Evolutionary conservation across 768 basidiomycete species (phyloP).

Genomic region (Panellus pusillus): DNA sequence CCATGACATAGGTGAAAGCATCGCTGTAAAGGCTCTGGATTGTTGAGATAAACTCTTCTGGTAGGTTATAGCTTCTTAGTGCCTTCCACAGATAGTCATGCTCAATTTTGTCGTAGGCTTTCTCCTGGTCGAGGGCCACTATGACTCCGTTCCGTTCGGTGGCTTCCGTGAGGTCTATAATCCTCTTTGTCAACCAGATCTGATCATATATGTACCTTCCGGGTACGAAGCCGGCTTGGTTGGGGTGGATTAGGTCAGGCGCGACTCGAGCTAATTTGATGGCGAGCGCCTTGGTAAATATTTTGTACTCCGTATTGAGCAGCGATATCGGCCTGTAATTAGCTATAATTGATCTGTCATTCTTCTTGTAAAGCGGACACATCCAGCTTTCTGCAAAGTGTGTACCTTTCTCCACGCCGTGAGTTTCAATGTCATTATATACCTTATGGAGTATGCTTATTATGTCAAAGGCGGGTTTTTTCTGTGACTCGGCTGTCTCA

Average conservation of each 20-base stretch:
- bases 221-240: conserved; percentile 26
- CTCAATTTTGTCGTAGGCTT: conserved; percentile 3
- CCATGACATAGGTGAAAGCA: background rate
- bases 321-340: conserved; percentile 7
- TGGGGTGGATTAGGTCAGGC: conserved; percentile 3
- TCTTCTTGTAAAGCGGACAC: conserved; percentile 7
- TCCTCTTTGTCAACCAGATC: background rate
- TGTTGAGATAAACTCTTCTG: conserved; percentile 1
- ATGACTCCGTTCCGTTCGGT: background rate
- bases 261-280: background rate
- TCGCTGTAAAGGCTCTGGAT: conserved; percentile 3
- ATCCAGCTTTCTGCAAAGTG: conserved; percentile 15
- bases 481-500: background rate
- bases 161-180: background rate
- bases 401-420: background rate
- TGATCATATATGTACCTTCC: background rate
- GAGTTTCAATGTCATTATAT: conserved; percentile 12
- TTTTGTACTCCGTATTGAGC: conserved; percentile 10
- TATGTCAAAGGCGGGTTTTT: conserved; percentile 4
- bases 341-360: background rate
- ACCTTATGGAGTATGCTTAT: background rate
- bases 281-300: conserved; percentile 8
- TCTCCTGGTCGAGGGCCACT: background rate
- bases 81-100: conserved; percentile 14
- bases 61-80: conserved; percentile 9